Percentiles rank a stretch among this genome's conserved stretches.
These are phyloP conservation scores for Yarrowia bubula DNA, from an alignment of 805 yeast genomes.

Conservation along the genomic window DNA sequence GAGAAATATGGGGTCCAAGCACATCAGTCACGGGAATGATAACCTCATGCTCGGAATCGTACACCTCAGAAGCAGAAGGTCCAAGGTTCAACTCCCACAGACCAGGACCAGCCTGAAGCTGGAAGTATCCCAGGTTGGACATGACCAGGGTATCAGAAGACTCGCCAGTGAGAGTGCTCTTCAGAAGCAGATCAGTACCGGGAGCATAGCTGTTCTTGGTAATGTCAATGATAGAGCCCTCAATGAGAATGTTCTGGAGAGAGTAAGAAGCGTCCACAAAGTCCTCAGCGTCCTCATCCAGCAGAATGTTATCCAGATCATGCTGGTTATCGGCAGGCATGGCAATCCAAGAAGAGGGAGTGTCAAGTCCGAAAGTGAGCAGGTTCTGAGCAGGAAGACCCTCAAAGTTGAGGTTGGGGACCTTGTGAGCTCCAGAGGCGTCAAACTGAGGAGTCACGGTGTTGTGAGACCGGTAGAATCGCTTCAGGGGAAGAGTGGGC, in stretches of 20 bases:
- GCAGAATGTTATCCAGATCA: slow-evolving; percentile 63
- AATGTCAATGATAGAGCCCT: slow-evolving; percentile 63
- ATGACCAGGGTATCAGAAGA: slow-evolving; percentile 61
- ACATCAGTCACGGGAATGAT: not conserved
- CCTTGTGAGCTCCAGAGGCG: slow-evolving; percentile 35
- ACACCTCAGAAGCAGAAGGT: slow-evolving; percentile 41
- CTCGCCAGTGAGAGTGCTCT: slow-evolving; percentile 29
- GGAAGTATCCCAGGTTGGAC: slow-evolving; percentile 82
- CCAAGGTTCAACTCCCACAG: slow-evolving; percentile 55
- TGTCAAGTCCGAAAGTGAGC: slow-evolving; percentile 56
- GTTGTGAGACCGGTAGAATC: slow-evolving; percentile 56
- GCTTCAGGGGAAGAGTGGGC: slow-evolving; percentile 46
- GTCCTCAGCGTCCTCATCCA: slow-evolving; percentile 41
- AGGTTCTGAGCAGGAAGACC: slow-evolving; percentile 53
- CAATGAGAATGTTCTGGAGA: slow-evolving; percentile 58
- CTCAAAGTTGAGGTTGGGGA: slow-evolving; percentile 42
- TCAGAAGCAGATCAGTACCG: slow-evolving; percentile 50
- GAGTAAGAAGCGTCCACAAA: slow-evolving; percentile 49
- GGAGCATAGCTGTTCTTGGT: slow-evolving; percentile 36
- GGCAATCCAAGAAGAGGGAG: slow-evolving; percentile 68
- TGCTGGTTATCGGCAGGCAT: slow-evolving; percentile 49
- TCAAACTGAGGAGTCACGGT: slow-evolving; percentile 40
- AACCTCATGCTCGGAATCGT: not conserved
- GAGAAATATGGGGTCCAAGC: slow-evolving; percentile 6
- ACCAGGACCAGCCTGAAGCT: slow-evolving; percentile 73